phyloP scores from a whole-genome alignment of 768 basidiomycete genomes.

The Candolleomyces eurysporus region DNA sequence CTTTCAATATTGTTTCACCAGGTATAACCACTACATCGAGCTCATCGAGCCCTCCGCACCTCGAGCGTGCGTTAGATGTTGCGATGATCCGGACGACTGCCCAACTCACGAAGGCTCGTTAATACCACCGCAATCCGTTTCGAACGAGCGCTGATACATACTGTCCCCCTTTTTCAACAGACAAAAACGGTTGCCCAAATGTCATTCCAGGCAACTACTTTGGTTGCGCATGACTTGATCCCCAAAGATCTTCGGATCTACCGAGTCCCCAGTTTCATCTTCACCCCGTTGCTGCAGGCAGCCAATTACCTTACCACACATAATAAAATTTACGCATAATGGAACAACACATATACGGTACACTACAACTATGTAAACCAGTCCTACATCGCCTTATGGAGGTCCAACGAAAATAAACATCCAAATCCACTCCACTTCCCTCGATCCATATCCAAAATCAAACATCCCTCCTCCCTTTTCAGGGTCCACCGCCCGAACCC shows the following conservation, averaged over 20 bases:
- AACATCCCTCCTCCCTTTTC: no score
- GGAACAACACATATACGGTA: no score
- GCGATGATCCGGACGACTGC: constrained; percentile 53
- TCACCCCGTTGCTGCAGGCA: no score
- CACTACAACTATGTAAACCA: no score
- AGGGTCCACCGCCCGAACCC: background rate
- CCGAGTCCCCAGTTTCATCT: no score
- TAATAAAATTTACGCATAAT: no score
- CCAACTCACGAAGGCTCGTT: constrained; percentile 45
- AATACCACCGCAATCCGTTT: background rate
- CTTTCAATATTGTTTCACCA: constrained; percentile 14
- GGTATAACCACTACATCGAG: constrained; percentile 60
- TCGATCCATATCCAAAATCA: no score
- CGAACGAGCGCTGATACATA: background rate
- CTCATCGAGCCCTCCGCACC: constrained; percentile 50
- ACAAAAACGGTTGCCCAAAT: constrained; percentile 48
- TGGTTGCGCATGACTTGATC: constrained; percentile 36
- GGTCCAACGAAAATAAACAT: no score
- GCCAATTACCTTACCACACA: no score
- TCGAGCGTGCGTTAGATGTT: constrained; percentile 59
- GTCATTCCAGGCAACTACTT: constrained; percentile 58
- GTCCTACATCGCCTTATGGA: no score
- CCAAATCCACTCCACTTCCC: no score
- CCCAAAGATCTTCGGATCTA: no score
- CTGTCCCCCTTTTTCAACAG: constrained; percentile 21